A percentile compares a stretch with the other conserved stretches of the same genome.
These are phyloP conservation scores for Earliella scabrosa DNA, from an alignment of 1,284 basidiomycete genomes.

Conservation along the genomic window DNA sequence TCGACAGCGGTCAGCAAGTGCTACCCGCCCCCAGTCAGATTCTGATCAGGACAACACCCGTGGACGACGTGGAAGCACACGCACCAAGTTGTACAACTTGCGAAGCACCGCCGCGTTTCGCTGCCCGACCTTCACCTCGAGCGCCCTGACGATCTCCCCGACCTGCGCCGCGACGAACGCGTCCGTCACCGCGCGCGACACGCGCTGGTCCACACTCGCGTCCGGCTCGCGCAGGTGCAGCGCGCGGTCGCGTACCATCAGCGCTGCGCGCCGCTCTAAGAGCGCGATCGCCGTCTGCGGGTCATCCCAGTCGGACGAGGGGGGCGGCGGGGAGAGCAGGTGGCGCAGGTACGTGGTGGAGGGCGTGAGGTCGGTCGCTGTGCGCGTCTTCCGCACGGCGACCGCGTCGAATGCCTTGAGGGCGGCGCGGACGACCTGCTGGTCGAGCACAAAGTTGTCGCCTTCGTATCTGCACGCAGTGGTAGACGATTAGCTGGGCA, in stretches of 20 bases:
- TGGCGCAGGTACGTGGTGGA: conserved; percentile 59
- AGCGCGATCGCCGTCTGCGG: conserved; percentile 46
- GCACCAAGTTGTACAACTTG: conserved; percentile 55
- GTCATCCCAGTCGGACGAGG: conserved; percentile 28
- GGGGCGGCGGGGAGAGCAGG: conserved; percentile 31
- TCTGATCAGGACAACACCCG: no score
- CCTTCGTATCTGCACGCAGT: conserved; percentile 62
- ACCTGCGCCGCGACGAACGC: conserved; percentile 66
- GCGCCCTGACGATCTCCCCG: conserved; percentile 46
- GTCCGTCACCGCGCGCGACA: conserved; percentile 67
- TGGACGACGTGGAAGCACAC: not conserved
- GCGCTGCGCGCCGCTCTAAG: conserved; percentile 66
- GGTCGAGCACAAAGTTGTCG: conserved; percentile 77
- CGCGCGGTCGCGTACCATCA: conserved; percentile 56
- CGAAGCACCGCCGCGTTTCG: conserved; percentile 42
- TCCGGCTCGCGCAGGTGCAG: conserved; percentile 45
- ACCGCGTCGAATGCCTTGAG: conserved; percentile 55
- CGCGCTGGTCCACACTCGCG: conserved; percentile 57
- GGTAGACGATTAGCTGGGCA: not conserved
- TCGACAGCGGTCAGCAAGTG: conserved; percentile 67
- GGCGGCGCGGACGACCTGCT: conserved; percentile 74
- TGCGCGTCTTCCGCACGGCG: conserved; percentile 13
- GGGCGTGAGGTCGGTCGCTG: conserved; percentile 42
- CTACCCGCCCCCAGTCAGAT: conserved; percentile 38
- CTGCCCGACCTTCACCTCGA: conserved; percentile 31